A percentile compares a stretch with the other conserved stretches of the same genome.
phyloP scores from a whole-genome alignment of 2,329 filamentous ascomycete genomes.

The Trichophyton equinum region DNA sequence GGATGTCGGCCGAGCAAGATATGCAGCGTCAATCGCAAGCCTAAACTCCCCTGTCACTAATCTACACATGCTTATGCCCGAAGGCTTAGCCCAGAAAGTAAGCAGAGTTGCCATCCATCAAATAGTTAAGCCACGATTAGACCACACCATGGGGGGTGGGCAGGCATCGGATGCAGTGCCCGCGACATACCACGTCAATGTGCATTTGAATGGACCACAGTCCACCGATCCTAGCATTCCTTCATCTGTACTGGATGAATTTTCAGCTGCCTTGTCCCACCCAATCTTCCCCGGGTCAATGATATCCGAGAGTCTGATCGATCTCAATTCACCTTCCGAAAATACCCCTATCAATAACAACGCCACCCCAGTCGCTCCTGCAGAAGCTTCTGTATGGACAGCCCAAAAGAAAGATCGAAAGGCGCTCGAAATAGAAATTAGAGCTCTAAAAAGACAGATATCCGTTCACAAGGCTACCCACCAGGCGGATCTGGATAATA shows the following conservation, averaged over 20 bases:
- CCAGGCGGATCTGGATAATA: conserved; percentile 24
- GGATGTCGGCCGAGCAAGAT: conserved; percentile 61
- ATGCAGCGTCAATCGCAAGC: conserved; percentile 54
- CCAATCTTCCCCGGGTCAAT: conserved; percentile 27
- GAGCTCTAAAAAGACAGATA: conserved; percentile 25
- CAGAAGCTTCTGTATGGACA: neutral
- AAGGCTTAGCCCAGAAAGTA: conserved; percentile 31
- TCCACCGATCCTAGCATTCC: conserved; percentile 5
- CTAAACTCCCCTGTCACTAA: conserved; percentile 77
- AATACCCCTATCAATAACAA: conserved; percentile 3
- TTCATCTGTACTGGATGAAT: conserved; percentile 15
- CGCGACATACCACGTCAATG: conserved; percentile 31
- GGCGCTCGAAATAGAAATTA: conserved; percentile 29
- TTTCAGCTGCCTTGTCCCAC: conserved; percentile 28
- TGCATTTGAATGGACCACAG: conserved; percentile 22
- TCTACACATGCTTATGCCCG: conserved; percentile 56
- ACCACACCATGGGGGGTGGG: conserved; percentile 27
- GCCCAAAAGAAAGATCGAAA: conserved; percentile 19
- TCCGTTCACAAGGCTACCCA: conserved; percentile 23
- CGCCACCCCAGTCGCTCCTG: neutral
- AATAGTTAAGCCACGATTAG: conserved; percentile 61
- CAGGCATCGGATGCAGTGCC: conserved; percentile 29
- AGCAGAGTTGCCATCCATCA: conserved; percentile 38
- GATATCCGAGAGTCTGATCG: conserved; percentile 31
- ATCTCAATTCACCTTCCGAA: conserved; percentile 20